A percentile compares a stretch with the other conserved stretches of the same genome.
phyloP scores from a whole-genome alignment of 345 rosid species.

The sweet orange (Citrus sinensis) region DVS_A1.0 CM039162.1:18599001-18599500 shows the following conservation, averaged over 20 bases:
- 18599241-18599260: conserved; percentile 63
- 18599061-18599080: conserved; percentile 63
- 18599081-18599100: conserved; percentile 88
- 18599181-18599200: conserved; percentile 82
- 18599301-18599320: conserved; percentile 26
- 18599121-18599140: conserved; percentile 71
- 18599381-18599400: too few relatives aligned
- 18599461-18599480: too few relatives aligned
- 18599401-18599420: too few relatives aligned
- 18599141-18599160: conserved; percentile 78
- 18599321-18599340: conserved; percentile 45
- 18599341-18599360: conserved; percentile 93
- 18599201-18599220: conserved; percentile 90
- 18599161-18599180: conserved; percentile 75
- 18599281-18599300: conserved; percentile 26
- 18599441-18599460: too few relatives aligned
- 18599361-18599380: conserved; percentile 29
- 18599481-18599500: too few relatives aligned
- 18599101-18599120: conserved; percentile 79
- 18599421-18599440: too few relatives aligned
- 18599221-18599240: conserved; percentile 50
- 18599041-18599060: too few relatives aligned
- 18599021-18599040: too few relatives aligned
- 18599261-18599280: conserved; percentile 76
- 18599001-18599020: too few relatives aligned